A percentile compares a stretch with the other conserved stretches of the same genome.
phyloP scores from a whole-genome alignment of 2,329 filamentous ascomycete genomes.

The Emericellopsis atlantica region DNA sequence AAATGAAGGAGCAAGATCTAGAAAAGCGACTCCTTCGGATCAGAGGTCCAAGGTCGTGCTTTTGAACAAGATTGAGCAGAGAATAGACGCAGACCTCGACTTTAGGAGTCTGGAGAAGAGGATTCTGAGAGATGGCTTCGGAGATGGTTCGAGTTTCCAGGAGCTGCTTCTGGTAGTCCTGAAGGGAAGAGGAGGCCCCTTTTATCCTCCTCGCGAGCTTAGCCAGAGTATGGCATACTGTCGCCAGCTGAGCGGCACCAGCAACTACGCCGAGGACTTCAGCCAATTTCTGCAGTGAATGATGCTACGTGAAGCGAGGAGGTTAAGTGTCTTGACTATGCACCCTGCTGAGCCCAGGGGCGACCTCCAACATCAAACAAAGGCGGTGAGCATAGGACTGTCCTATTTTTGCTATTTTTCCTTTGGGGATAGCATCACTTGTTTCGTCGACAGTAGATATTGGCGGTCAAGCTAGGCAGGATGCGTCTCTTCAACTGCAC shows the following conservation, averaged over 20 bases:
- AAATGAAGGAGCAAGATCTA: not conserved
- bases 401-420: too few species aligned
- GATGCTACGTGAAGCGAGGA: too few species aligned
- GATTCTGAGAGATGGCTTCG: constrained; percentile 7
- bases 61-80: constrained; percentile 5
- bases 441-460: too few species aligned
- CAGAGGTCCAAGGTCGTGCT: constrained; percentile 4
- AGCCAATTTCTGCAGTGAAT: constrained; percentile 7
- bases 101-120: constrained; percentile 10
- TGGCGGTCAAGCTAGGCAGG: too few species aligned
- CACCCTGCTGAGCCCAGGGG: too few species aligned
- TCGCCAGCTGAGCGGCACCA: constrained; percentile 7
- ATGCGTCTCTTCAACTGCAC: too few species aligned
- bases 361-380: too few species aligned
- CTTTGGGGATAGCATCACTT: too few species aligned
- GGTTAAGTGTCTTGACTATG: too few species aligned
- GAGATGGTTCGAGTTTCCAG: constrained; percentile 8
- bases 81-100: constrained; percentile 5
- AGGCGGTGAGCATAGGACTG: too few species aligned
- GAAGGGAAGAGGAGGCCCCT: constrained; percentile 6
- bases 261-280: constrained; percentile 10
- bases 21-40: not conserved
- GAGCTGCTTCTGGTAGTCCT: constrained; percentile 9
- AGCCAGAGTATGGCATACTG: constrained; percentile 6
- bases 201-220: constrained; percentile 11